These are phyloP conservation scores for Penicillium maclennaniae DNA, from an alignment of 495 filamentous ascomycete genomes.

Conservation along the genomic window DNA sequence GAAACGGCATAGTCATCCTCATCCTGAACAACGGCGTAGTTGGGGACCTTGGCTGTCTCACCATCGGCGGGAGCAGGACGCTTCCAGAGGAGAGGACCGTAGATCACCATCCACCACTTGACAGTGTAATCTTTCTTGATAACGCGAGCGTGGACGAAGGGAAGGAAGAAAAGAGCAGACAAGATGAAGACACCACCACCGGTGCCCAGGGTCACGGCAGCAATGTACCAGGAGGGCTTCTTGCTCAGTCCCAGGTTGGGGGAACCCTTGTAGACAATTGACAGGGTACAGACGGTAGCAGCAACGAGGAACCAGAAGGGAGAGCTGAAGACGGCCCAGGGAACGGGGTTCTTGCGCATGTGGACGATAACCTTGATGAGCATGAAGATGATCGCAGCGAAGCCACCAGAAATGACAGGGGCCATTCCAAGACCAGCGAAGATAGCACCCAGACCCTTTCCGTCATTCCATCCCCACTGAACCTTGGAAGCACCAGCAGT, in stretches of 20 bases:
- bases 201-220: constrained; percentile 51
- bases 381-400: constrained; percentile 56
- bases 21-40: constrained; percentile 52
- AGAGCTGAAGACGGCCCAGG: constrained; percentile 53
- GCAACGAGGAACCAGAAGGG: constrained; percentile 59
- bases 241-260: constrained; percentile 52
- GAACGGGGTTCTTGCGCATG: constrained; percentile 52
- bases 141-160: constrained; percentile 50
- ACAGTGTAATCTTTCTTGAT: constrained; percentile 52
- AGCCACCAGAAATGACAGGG: constrained; percentile 53
- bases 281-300: constrained; percentile 54
- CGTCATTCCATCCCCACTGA: constrained; percentile 60
- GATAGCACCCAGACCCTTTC: constrained; percentile 57
- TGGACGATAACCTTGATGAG: constrained; percentile 58
- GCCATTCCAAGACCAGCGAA: constrained; percentile 60
- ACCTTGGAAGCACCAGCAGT: constrained; percentile 54
- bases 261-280: constrained; percentile 63
- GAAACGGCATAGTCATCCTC: constrained; percentile 29
- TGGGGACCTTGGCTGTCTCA: constrained; percentile 47
- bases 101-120: constrained; percentile 51
- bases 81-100: constrained; percentile 50
- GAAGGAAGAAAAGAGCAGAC: constrained; percentile 56
- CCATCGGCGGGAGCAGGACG: constrained; percentile 39
- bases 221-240: constrained; percentile 54
- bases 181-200: constrained; percentile 50